phyloP scores from a whole-genome alignment of 129 eudicot species.

The Mikania micrantha region DNA sequence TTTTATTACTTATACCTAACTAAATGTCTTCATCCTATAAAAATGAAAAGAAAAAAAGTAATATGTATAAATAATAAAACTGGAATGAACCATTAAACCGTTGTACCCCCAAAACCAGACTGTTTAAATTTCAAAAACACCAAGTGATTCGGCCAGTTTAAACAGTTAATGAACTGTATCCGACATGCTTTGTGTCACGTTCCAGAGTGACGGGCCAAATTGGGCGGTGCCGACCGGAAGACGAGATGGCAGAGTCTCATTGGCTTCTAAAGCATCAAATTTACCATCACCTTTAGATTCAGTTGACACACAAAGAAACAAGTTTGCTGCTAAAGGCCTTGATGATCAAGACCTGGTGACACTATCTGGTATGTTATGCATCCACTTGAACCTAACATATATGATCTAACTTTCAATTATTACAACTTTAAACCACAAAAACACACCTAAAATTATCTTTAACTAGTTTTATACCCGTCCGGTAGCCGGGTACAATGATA shows the following conservation, averaged over 20 bases:
- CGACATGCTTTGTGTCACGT: background rate
- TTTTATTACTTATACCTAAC: no score
- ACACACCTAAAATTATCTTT: background rate
- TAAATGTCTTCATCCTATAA: no score
- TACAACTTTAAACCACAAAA: background rate
- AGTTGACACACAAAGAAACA: constrained; percentile 49
- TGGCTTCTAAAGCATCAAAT: constrained; percentile 43
- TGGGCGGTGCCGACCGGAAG: constrained; percentile 87
- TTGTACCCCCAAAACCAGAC: no score
- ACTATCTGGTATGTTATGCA: constrained; percentile 50
- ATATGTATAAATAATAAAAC: no score
- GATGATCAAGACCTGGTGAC: constrained; percentile 74
- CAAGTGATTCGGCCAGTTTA: no score
- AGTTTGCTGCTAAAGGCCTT: constrained; percentile 80
- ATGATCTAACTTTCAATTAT: no score
- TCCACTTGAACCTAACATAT: no score
- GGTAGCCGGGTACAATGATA: no score
- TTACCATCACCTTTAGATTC: constrained; percentile 70
- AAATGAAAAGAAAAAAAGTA: no score
- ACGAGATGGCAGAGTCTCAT: constrained; percentile 71
- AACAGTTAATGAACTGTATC: background rate
- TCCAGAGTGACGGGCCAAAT: constrained; percentile 64
- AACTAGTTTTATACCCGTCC: no score
- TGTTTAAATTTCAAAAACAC: no score
- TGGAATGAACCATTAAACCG: no score